Base-by-base conservation (phyloP, 2,329 filamentous ascomycete genomes). In the Ilyonectria destructans region DNA sequence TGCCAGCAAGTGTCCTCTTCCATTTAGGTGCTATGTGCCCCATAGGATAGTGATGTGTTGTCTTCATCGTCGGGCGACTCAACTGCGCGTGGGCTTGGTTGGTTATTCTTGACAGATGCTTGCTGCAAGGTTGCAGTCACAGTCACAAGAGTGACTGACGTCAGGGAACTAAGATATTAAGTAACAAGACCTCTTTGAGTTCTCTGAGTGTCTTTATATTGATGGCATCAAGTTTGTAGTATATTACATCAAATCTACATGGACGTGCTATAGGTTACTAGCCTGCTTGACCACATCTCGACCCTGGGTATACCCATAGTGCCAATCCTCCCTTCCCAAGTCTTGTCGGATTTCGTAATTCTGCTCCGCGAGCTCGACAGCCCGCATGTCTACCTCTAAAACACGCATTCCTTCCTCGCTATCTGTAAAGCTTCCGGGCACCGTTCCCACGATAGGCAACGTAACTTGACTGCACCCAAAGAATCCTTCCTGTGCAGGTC, bases 281-380 rank as follows among this genome's bases (percentile, higher is more conserved):
- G 15, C 9, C 15, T 6, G 17, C 46, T 19, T 31, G 17, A 43
- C n/a, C 33, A 2, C 12, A 58, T 58, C 31, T 15, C 43, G 33
- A 31, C 52, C 56, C 46, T 71, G 74, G 2, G 59, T 10, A 12
- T 74, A 74, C 1, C 71, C 71, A 17, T 93, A 93, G 81, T 92
- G 89, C 91, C 91, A 93, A 9, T 85, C 87, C 57, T 85, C 82
- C n/a, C 79, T 79, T 58, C 75, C 78, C 79, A 91, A 84, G 73
- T 91, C 89, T 75, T 82, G 80, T 51, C 88, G 82, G 12, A 91
- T 84, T 79, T 86, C 87, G 75, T 93, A 95, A 67, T 90, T 90
- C 48, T 87, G 84, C 76, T 97, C 94, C 2, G 93, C 93, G 69
- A 93, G 87, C 65, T 91, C 85, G 74, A 92, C 78, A 9, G 90